Conservation (phyloP, 768 basidiomycete genomes). For the Boletus sp. region DNA sequence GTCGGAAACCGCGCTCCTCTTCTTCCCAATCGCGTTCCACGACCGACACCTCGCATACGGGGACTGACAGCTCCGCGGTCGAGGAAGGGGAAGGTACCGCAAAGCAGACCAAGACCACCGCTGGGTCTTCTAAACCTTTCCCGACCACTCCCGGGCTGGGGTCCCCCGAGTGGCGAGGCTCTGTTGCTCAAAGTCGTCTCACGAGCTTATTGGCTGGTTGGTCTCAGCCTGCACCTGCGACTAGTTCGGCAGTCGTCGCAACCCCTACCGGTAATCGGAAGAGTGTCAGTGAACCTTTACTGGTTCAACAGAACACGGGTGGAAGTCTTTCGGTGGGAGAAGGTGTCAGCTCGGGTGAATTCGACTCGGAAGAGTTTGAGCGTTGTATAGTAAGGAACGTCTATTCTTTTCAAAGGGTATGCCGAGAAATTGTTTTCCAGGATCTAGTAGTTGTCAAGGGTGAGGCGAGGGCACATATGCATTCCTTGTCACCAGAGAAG, state of each 20-base stretch:
- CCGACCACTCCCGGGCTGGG: slow-evolving; percentile 20
- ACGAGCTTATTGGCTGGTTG: slow-evolving; percentile 68
- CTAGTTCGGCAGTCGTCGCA: slow-evolving; percentile 28
- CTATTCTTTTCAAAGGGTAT: background rate
- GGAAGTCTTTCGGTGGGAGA: slow-evolving; percentile 28
- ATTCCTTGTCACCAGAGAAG: slow-evolving; percentile 54
- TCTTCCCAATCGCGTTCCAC: slow-evolving; percentile 51
- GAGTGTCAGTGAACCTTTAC: slow-evolving; percentile 70
- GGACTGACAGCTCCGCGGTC: slow-evolving; percentile 26
- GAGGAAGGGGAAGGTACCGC: slow-evolving; percentile 61
- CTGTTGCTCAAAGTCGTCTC: slow-evolving; percentile 55
- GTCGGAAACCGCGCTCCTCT: slow-evolving; percentile 54
- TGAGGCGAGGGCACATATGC: slow-evolving; percentile 61
- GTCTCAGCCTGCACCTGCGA: slow-evolving; percentile 47
- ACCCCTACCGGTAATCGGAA: slow-evolving; percentile 42
- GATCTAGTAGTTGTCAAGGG: slow-evolving; percentile 72
- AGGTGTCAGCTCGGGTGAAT: slow-evolving; percentile 30
- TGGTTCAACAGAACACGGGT: slow-evolving; percentile 47
- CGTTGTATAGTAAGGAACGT: slow-evolving; percentile 58
- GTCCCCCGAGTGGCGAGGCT: slow-evolving; percentile 48
- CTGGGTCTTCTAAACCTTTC: slow-evolving; percentile 21
- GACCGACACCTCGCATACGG: slow-evolving; percentile 36
- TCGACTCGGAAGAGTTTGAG: slow-evolving; percentile 53
- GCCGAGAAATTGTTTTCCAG: slow-evolving; percentile 36
- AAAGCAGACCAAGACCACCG: slow-evolving; percentile 40